Base-by-base conservation (phyloP, 129 eudicot species). In the Calendula officinalis region DNA sequence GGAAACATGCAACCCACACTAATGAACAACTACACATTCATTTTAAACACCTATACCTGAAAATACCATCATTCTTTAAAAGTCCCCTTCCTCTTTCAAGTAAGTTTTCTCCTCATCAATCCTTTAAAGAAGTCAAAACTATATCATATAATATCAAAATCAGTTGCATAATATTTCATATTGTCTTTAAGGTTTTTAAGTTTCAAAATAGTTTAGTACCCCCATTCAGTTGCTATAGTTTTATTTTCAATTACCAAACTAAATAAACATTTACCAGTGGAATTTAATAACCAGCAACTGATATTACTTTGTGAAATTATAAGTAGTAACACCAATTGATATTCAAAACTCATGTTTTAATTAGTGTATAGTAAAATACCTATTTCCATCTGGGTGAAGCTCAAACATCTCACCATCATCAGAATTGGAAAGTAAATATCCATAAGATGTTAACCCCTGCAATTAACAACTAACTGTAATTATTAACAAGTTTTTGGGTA, bases 351-450 rank as follows among this genome's bases (percentile, higher is more conserved):
- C 49, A 51, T 44, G 33, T 45, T 60, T 34, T 60, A 50, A 12
- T 11, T 3, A 17, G 51, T 22, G 50, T 53, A 27, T 33, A 38
- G 33, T 40, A n/a, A 10, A 15, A 49, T 76, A 89, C 96, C 96
- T 89, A 76, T 89, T 89, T 38, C 97, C 97, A 72, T 89, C 97
- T 60, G 97, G 97, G 74, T 89, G 97, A 62, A 89, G 91, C 81
- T 89, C 91, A 56, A 79, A 89, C 75, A 70, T 66, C 50, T 83
- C 88, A 80, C 87, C 86, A 72, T 81, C 83, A 15, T 81, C 91
- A 56, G 75, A 45, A 41, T 70, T 41, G 56, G 95, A 95, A 68
- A 80, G 68, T 73, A 89, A 69, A 63, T 80, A 89, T 55, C 97
- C 95, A 0, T 88, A 76, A n/a, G 82, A 38, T 12, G 97, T 83